Base-by-base conservation (phyloP, 164 flowering plant species). In the Macadamia tetraphylla region DNA sequence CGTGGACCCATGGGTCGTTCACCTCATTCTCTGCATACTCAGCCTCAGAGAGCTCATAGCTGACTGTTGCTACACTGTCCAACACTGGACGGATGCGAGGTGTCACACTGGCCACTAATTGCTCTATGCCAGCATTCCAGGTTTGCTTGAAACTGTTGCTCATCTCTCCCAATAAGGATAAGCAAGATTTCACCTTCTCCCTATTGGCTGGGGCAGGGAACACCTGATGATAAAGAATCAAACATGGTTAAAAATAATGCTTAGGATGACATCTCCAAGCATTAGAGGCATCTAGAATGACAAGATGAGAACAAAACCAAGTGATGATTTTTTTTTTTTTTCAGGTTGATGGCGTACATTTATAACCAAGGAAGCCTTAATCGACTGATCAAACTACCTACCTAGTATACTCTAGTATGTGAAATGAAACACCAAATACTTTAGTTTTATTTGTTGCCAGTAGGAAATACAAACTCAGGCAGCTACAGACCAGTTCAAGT, bases 1-100 rank as follows among this genome's bases (percentile, higher is more conserved):
- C 84, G 74, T 90, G 98, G 12, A 94, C 97, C 98, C 98, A 94
- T 1, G 96, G 95, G 46, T 92, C 98, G 70, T 92, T 94, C 55
- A 92, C 86, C 73, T 94, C 97, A 64, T 94, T 94, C 60, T 92
- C 97, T 7, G 97, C 96, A 76, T 94, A 94, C 63, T 90, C 94
- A 43, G 88, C 84, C 74, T 94, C 98, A 3, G 97, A 88, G 35
- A 94, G 77, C 79, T 94, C 98, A 57, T 90, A 94, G 73, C 97
- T 87, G 59, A 92, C 81, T 66, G 89, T 85, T 52, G 87, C 95
- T 11, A 92, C 94, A 63, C 68, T 82, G 65, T 94, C 97, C 46
- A 94, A 74, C 15, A 90, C 86, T 3, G 97, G 95, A 11, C 97
- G 93, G 67, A 90, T 82, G 23, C 90, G 82, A 13, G 91, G 94